Conservation (phyloP, 352 stramenopile genomes). For the Globisporangium viniferum region DNA sequence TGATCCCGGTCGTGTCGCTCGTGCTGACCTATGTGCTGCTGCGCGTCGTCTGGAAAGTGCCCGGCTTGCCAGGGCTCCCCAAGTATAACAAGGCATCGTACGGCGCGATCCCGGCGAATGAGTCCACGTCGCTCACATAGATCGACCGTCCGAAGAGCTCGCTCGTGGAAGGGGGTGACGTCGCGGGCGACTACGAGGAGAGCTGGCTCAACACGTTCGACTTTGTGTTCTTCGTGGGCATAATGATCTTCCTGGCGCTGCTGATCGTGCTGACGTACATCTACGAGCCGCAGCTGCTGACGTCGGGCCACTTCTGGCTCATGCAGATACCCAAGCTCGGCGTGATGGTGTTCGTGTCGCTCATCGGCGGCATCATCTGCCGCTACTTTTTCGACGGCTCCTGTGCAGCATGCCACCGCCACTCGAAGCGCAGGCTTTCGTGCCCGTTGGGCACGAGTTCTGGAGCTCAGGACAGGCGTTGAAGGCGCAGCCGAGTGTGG, state of each 20-base stretch:
- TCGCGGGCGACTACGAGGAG: conserved; percentile 54
- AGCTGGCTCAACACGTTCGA: conserved; percentile 54
- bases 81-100: conserved; percentile 42
- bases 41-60: conserved; percentile 60
- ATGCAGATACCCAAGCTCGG: conserved; percentile 64
- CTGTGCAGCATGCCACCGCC: background rate
- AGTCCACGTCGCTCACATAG: conserved; percentile 34
- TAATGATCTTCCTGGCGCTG: conserved; percentile 42
- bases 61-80: conserved; percentile 29
- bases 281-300: conserved; percentile 58
- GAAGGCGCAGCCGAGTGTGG: conserved; percentile 2
- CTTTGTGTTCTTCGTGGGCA: conserved; percentile 57
- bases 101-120: conserved; percentile 19
- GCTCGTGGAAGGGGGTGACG: conserved; percentile 59
- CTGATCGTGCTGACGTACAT: conserved; percentile 60
- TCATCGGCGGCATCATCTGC: conserved; percentile 65
- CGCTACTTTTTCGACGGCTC: conserved; percentile 55
- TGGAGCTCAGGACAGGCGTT: conserved; percentile 2
- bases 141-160: conserved; percentile 45
- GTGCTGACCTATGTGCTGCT: conserved; percentile 63
- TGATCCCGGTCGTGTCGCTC: conserved; percentile 45
- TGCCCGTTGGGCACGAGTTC: background rate
- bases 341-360: conserved; percentile 73
- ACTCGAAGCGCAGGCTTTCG: background rate
- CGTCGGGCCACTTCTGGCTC: conserved; percentile 54